Evolutionary conservation across 2,329 filamentous ascomycete genomes (phyloP), one percentile per base, ranked within the genome.

Genomic region (Apiospora koreana): DNA sequence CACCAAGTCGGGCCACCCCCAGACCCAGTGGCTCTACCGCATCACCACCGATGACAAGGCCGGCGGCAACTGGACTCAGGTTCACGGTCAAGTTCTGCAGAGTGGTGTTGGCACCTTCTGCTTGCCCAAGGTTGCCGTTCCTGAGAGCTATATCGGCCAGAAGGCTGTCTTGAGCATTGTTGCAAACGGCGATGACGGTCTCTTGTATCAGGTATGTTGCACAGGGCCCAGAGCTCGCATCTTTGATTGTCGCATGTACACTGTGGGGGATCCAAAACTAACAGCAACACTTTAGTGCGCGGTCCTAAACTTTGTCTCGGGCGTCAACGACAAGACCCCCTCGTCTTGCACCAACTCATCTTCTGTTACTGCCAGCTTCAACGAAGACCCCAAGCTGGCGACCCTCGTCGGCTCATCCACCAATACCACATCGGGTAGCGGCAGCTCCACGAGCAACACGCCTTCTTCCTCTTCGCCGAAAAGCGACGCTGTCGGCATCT

Each of bases 11-110:
- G 83, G 82, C 3, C 89, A 91, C 75, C 81, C 86, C 3, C 82
- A 87, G 76, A 80, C 82, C 73, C 87, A 82, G 69, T 90, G 85
- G 85, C 82, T 91, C 21, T 87, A 88, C 81, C 88, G 89, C 72
- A 86, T 84, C 72, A 90, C 87, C 16, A 81, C 85, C 25, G 87
- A 88, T 74, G 74, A 80, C 65, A 81, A 81, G 14, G 85, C 82
- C 58, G 75, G 77, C 62, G 79, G 81, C 25, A 85, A 85, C 76
- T 91, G 88, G 88, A 84, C 86, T 35, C 81, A 88, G 76, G 76
- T 89, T 67, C 86, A 84, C 75, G 86, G 85, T 41, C 84, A 88
- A 68, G 80, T 89, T 43, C 77, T 82, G 74, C 88, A 91, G 79
- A 86, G 79, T 69, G 87, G 88, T 21, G 79, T 86, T 2, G 88